Percentiles rank a stretch among this genome's conserved stretches.
Evolutionary conservation across 306 rosid genomes (phyloP).

Genomic region (Dalbergia cultrata): DNA sequence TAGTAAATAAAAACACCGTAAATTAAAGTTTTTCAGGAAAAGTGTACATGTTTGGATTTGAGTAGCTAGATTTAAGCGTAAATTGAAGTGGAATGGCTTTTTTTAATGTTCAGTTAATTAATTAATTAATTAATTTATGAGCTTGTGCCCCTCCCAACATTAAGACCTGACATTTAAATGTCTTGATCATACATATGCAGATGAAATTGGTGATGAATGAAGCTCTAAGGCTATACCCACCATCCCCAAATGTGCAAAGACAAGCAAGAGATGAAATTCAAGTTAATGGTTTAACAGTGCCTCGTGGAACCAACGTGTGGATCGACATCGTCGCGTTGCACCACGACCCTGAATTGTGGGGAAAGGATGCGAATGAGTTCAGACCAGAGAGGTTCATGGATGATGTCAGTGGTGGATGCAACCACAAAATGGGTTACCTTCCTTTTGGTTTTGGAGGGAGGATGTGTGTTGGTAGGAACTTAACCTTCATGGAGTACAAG

Average conservation of each 20-base stretch:
- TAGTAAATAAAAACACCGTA: no score
- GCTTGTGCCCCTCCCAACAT: constrained; percentile 45
- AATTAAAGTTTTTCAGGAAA: no score
- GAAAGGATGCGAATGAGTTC: constrained; percentile 82
- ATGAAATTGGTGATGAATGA: constrained; percentile 97
- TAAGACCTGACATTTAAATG: background rate
- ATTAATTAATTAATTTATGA: constrained; percentile 39
- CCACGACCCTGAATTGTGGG: constrained; percentile 81
- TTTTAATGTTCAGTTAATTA: constrained; percentile 43
- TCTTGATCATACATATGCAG: constrained; percentile 49
- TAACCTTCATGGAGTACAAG: constrained; percentile 88
- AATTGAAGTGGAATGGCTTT: background rate
- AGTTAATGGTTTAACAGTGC: constrained; percentile 60
- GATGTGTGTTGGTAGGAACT: constrained; percentile 91
- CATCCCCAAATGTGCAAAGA: constrained; percentile 92
- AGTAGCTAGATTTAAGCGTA: constrained; percentile 30
- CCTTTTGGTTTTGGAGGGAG: constrained; percentile 98
- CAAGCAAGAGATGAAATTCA: constrained; percentile 84
- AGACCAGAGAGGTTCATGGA: constrained; percentile 59
- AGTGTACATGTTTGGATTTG: no score
- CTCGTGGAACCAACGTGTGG: constrained; percentile 90
- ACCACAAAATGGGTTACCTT: constrained; percentile 86
- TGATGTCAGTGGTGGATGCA: constrained; percentile 79
- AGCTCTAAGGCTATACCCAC: constrained; percentile 73
- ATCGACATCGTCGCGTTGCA: constrained; percentile 90